Base-by-base conservation (phyloP, 2,329 filamentous ascomycete species). In the Fusarium haematococcum region DNA sequence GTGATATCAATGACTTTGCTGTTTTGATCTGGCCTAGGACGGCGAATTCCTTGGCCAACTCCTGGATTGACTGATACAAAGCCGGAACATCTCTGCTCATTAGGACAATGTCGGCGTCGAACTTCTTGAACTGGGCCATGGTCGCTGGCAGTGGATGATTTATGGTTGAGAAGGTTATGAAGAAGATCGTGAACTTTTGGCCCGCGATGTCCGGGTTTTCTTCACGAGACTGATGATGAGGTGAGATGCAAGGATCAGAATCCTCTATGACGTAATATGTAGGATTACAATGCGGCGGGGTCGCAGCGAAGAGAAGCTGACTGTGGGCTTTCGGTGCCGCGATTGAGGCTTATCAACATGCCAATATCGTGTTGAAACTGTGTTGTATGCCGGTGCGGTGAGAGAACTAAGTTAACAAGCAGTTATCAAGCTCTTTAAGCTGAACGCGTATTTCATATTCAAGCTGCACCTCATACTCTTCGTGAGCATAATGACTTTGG, bases 1-100 rank as follows among this genome's bases (percentile, higher is more conserved):
- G 67, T 33, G 75, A 76, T 18, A 71, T 56, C 25, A 77, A 7
- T 6, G 11, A 39, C 57, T 61, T 69, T 9, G 67, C 56, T 1
- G 57, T 77, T 25, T 57, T 25, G 6, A 77, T 65, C 4, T 70
- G 62, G 8, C 75, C 75, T 3, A 77, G 43, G 6, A 75, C 63
- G 23, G 71, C 74, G 30, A 77, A 77, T 18, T 77, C 73, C 18
- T 67, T 39, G 1, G 75, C 75, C 20, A 77, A 39, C 16, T 57
- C 33, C 1, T 41, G 30, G 1, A 77, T 32, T n/a, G 67, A 66
- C 4, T 3, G 13, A 13, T 76, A 77, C 5, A 76, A 41, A 6
- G 37, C 27, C 10, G 45, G 33, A 3, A 77, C 71, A 6, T 50
- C 61, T 2, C 48, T 60, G 27, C 68, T 62, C 6, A 67, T 69